Evolutionary conservation across 1,284 basidiomycete species (phyloP).

Genomic region (Ceratobasidium papillatum): DNA sequence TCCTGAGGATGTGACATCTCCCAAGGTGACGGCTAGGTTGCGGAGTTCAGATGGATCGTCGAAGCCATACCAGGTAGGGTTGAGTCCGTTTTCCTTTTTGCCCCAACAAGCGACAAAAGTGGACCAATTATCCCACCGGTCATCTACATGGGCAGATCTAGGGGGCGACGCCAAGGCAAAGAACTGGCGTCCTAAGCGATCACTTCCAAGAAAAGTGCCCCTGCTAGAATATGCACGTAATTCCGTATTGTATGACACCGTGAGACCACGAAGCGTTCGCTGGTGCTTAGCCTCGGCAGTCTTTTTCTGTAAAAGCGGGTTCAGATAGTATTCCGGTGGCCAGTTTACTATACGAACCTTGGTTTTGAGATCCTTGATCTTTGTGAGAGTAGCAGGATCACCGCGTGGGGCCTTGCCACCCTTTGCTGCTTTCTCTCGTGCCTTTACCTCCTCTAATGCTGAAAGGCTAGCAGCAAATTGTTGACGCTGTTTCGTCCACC

Average conservation of each 20-base stretch:
- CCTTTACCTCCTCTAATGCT: not conserved
- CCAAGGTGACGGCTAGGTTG: not conserved
- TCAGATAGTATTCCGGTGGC: not conserved
- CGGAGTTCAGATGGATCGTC: conserved; percentile 22
- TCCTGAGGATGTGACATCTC: not conserved
- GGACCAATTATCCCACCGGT: conserved; percentile 33
- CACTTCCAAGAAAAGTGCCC: conserved; percentile 27
- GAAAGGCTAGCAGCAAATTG: conserved; percentile 11
- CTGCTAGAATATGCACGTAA: conserved; percentile 22
- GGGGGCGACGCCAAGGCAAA: conserved; percentile 10
- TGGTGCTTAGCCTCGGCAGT: conserved; percentile 18
- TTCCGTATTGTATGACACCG: conserved; percentile 19
- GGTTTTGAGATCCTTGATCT: conserved; percentile 30
- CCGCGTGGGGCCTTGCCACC: conserved; percentile 13
- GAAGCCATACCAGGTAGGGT: conserved; percentile 25
- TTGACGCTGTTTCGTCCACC: conserved; percentile 13
- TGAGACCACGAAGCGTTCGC: conserved; percentile 1
- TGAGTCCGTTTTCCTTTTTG: not conserved
- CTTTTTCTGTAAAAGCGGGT: conserved; percentile 7
- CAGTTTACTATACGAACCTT: not conserved
- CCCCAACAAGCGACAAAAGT: conserved; percentile 34
- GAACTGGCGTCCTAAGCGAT: conserved; percentile 11
- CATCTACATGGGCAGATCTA: not conserved
- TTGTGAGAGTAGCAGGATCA: not conserved
- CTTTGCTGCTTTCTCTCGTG: conserved; percentile 23